Evolutionary conservation across 768 basidiomycete genomes (phyloP).

Genomic region (Calvatia gigantea): DNA sequence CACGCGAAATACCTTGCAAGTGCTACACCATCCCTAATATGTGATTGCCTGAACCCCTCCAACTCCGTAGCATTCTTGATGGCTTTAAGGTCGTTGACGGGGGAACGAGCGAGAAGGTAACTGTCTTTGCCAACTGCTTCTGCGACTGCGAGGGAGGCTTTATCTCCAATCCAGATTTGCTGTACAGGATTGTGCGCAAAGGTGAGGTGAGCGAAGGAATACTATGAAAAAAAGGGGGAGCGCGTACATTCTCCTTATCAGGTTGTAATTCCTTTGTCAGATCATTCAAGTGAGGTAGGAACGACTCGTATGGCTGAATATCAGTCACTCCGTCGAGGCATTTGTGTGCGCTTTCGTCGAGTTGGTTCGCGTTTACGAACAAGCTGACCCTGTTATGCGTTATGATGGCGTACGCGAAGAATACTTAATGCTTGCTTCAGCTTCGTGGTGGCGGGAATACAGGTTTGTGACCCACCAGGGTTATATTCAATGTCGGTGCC

Average conservation of each 20-base stretch:
- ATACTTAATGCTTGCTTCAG: conserved; percentile 45
- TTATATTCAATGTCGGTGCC: conserved; percentile 92
- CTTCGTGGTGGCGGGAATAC: not conserved
- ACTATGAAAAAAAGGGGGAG: not conserved
- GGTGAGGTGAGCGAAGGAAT: not conserved
- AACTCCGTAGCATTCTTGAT: conserved; percentile 81
- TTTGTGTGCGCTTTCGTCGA: conserved; percentile 36
- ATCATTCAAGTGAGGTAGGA: conserved; percentile 61
- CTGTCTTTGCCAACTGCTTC: conserved; percentile 66
- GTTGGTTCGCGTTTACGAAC: conserved; percentile 61
- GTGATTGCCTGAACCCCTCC: conserved; percentile 84
- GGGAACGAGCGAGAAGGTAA: conserved; percentile 61
- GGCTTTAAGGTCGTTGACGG: conserved; percentile 74
- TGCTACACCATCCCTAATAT: conserved; percentile 88
- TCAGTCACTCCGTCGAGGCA: conserved; percentile 59
- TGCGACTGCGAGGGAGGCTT: conserved; percentile 77
- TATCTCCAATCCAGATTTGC: conserved; percentile 76
- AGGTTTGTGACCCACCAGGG: conserved; percentile 31
- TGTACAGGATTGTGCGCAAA: conserved; percentile 23
- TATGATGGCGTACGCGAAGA: conserved; percentile 89
- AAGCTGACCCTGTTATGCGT: conserved; percentile 55
- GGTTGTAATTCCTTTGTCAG: conserved; percentile 36
- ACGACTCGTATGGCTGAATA: conserved; percentile 65
- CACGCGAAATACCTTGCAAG: conserved; percentile 90
- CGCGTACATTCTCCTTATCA: conserved; percentile 28